A percentile compares a stretch with the other conserved stretches of the same genome.
Evolutionary conservation across 495 filamentous ascomycete species (phyloP).

Genomic region (Collariella sp.): DNA sequence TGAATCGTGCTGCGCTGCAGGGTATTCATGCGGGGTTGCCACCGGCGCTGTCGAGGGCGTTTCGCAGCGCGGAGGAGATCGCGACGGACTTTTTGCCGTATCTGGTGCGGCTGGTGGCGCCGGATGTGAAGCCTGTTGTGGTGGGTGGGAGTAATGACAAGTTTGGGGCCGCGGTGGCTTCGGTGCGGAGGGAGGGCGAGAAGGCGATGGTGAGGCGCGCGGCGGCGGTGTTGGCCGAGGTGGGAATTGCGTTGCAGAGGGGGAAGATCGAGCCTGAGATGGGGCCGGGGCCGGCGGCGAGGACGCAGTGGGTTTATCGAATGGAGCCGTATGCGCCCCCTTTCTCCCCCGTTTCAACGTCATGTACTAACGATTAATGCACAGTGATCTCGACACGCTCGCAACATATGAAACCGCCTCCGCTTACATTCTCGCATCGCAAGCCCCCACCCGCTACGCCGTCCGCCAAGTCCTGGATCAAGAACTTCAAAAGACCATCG

Average conservation of each 20-base stretch:
- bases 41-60: conserved; percentile 58
- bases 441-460: conserved; percentile 71
- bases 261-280: conserved; percentile 61
- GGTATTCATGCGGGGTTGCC: conserved; percentile 47
- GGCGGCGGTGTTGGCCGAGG: conserved; percentile 66
- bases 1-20: conserved; percentile 47
- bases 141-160: conserved; percentile 58
- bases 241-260: conserved; percentile 74
- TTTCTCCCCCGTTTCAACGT: not conserved
- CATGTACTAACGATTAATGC: not conserved
- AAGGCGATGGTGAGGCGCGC: conserved; percentile 69
- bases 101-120: conserved; percentile 71
- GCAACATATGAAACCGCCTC: conserved; percentile 50
- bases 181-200: conserved; percentile 77
- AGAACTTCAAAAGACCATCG: conserved; percentile 64
- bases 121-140: conserved; percentile 86
- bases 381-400: conserved; percentile 54
- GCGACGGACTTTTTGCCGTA: conserved; percentile 77
- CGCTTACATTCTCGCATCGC: conserved; percentile 37
- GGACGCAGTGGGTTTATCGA: conserved; percentile 70
- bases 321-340: conserved; percentile 76
- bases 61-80: conserved; percentile 65
- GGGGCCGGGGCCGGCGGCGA: conserved; percentile 34
- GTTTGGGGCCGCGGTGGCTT: conserved; percentile 62
- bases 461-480: conserved; percentile 88